Conservation (phyloP, 345 rosid genomes). For the Eutrema heterophyllum region DNA sequence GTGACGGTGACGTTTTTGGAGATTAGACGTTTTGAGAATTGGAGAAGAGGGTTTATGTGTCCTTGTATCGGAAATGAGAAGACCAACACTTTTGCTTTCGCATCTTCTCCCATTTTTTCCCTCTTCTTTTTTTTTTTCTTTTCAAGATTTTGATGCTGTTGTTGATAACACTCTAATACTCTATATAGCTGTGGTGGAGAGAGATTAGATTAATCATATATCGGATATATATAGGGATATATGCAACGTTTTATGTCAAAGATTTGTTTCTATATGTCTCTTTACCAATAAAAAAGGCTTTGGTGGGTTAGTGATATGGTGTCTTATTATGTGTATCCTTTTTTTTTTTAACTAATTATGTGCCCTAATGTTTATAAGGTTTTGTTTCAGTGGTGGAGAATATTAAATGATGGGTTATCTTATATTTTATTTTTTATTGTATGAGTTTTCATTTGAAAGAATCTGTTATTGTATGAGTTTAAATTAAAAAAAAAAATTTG, state of each 20-base stretch:
- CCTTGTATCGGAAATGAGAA: slow-evolving; percentile 42
- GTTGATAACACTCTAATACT: neutral
- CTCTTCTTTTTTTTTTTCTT: neutral
- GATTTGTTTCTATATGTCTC: neutral
- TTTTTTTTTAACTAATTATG: neutral
- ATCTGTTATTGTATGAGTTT: neutral
- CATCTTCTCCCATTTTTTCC: slow-evolving; percentile 25
- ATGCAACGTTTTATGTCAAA: neutral
- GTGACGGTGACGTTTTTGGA: slow-evolving; percentile 47
- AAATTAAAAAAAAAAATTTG: no score
- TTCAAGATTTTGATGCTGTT: neutral
- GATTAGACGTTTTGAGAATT: slow-evolving; percentile 50
- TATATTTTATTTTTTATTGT: neutral
- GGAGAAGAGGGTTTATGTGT: slow-evolving; percentile 53
- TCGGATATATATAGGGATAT: neutral
- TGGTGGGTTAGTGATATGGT: neutral
- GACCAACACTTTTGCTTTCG: slow-evolving; percentile 30
- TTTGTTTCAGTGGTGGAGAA: neutral
- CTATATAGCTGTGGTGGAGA: neutral
- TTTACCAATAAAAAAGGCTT: neutral
- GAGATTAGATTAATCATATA: neutral
- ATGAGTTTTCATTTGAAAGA: neutral
- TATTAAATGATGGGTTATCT: neutral
- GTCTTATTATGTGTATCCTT: neutral
- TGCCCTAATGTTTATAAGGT: neutral